Base-by-base conservation (phyloP, 305 asterid species). In the Fraxinus greggii region DNA sequence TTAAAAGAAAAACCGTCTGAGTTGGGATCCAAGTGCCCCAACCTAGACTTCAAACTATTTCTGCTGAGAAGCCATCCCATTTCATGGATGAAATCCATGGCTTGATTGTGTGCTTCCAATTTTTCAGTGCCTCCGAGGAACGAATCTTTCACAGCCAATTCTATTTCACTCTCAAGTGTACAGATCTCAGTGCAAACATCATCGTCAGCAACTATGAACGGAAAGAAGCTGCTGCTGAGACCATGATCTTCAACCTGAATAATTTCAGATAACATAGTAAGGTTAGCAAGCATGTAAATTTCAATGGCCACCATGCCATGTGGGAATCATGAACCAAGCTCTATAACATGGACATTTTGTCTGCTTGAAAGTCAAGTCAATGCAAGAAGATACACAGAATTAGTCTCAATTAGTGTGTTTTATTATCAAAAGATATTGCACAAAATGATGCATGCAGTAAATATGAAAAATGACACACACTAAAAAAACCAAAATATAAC, bases 51-150 rank as follows among this genome's bases (percentile, higher is more conserved):
- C 56, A 80, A 85, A 28, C 86, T 86, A 78, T 82, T 87, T 84
- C 90, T 91, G 75, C 87, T 94, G 81, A 91, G 91, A 83, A 93
- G 92, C 97, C 95, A 91, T 74, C 97, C 97, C 90, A 93, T 84
- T 89, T 93, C 97, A 76, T 91, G 92, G 63, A 93, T 85, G 80
- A 93, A 93, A 73, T 93, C 90, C 89, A 91, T 77, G 51, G 92
- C 92, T 83, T 83, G 88, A 82, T 86, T 85, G 75, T 88, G 81
- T 72, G 81, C 83, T 79, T 83, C 88, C 51, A 76, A 54, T 65
- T 87, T 84, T 78, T 80, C 86, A 19, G 36, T 67, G 65, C 84
- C 88, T 82, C 82, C 83, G 31, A 77, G 84, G 28, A 87, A 42
- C 70, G 79, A 78, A 76, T 86, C 89, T 61, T 51, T 72, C 79